These are phyloP conservation scores for Cyclospora cayetanensis DNA, from an alignment of 169 alveolate species.

Conservation along the genomic window DNA sequence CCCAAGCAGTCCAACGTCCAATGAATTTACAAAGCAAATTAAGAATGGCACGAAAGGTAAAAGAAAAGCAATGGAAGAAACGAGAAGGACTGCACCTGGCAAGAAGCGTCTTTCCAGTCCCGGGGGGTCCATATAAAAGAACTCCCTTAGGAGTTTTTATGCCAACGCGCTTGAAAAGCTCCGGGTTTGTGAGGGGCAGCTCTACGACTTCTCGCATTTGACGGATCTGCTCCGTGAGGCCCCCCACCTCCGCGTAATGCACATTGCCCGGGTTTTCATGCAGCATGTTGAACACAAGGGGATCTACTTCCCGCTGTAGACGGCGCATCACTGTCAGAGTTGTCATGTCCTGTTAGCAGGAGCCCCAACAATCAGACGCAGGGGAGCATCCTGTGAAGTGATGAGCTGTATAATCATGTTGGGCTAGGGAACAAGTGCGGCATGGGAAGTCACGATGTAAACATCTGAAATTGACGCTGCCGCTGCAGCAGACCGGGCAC, in stretches of 20 bases:
- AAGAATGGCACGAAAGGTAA: background rate
- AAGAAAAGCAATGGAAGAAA: background rate
- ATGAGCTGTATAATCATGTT: no score
- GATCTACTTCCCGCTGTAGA: slow-evolving; percentile 99
- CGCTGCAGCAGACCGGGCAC: no score
- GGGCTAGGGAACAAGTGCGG: no score
- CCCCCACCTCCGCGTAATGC: slow-evolving; percentile 93
- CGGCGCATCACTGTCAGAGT: slow-evolving; percentile 97
- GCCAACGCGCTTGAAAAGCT: slow-evolving; percentile 97
- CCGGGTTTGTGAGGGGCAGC: slow-evolving; percentile 98
- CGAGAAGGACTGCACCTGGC: slow-evolving; percentile 84
- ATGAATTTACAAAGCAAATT: background rate
- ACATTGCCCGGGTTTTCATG: slow-evolving; percentile 95
- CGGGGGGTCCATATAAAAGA: slow-evolving; percentile 99
- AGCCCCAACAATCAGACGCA: background rate
- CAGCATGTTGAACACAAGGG: slow-evolving; percentile 97
- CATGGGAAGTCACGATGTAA: no score
- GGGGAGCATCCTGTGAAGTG: no score
- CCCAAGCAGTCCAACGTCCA: no score
- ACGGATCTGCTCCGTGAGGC: slow-evolving; percentile 97
- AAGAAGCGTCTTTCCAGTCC: slow-evolving; percentile 99
- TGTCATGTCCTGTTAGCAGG: slow-evolving; percentile 91
- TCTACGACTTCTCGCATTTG: slow-evolving; percentile 98
- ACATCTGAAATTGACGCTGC: no score
- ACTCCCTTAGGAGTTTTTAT: slow-evolving; percentile 99